Evolutionary conservation across 2,329 filamentous ascomycete genomes (phyloP).

Genomic region (Penicillium occitanis): DNA sequence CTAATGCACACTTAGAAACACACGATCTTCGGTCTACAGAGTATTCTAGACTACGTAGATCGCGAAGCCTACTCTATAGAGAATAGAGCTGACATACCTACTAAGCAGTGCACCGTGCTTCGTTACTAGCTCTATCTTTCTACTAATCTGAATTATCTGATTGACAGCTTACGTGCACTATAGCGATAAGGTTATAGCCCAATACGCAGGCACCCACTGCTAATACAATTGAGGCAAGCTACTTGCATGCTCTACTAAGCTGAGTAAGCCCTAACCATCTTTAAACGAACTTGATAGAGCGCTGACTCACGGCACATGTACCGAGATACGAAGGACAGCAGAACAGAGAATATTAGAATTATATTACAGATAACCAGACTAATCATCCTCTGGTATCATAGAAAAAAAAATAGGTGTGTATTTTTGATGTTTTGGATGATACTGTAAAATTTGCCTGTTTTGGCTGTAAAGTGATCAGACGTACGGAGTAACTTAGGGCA

Average conservation of each 20-base stretch:
- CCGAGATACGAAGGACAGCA: background rate
- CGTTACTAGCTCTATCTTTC: background rate
- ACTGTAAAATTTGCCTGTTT: background rate
- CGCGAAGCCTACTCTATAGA: background rate
- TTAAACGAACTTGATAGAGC: background rate
- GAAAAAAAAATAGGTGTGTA: background rate
- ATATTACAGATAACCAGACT: background rate
- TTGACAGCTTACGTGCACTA: background rate
- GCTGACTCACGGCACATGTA: background rate
- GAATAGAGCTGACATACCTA: background rate
- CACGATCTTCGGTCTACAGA: background rate
- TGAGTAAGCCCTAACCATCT: background rate
- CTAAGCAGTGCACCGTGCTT: background rate
- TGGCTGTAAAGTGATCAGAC: background rate
- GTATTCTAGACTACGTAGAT: background rate
- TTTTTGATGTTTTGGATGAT: background rate
- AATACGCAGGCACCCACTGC: background rate
- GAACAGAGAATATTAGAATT: background rate
- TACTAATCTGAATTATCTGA: background rate
- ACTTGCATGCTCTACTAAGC: background rate
- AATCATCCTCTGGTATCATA: background rate
- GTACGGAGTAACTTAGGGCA: background rate
- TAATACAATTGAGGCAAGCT: background rate
- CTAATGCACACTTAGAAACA: background rate
- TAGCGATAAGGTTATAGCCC: background rate